Evolutionary conservation across 768 basidiomycete genomes (phyloP).

Genomic region (Heimioporus sp.): DNA sequence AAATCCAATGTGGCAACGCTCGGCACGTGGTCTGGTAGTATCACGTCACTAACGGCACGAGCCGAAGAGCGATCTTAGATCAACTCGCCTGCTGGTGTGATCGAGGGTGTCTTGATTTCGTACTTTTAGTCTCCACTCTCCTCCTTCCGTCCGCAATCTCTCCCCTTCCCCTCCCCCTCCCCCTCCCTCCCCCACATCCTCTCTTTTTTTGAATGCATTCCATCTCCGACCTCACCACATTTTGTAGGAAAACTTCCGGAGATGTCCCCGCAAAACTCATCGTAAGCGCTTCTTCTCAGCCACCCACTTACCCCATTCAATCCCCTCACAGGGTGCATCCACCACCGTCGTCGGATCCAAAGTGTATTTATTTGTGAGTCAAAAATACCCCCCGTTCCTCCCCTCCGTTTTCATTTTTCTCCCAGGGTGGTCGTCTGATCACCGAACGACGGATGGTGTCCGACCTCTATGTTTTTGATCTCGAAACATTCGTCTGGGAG

Average conservation of each 20-base stretch:
- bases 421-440: slow-evolving; percentile 82
- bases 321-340: slow-evolving; percentile 67
- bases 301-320: background rate
- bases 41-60: slow-evolving; percentile 21
- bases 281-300: slow-evolving; percentile 44
- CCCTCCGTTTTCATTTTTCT: background rate
- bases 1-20: slow-evolving; percentile 6
- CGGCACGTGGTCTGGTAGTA: slow-evolving; percentile 15
- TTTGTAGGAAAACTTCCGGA: slow-evolving; percentile 77
- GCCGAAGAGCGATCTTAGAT: slow-evolving; percentile 32
- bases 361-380: slow-evolving; percentile 84
- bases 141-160: slow-evolving; percentile 14
- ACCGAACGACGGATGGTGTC: slow-evolving; percentile 85
- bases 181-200: background rate
- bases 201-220: slow-evolving; percentile 53
- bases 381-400: background rate
- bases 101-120: slow-evolving; percentile 11
- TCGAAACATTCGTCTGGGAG: slow-evolving; percentile 80
- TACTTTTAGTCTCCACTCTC: slow-evolving; percentile 17
- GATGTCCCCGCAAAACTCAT: slow-evolving; percentile 89
- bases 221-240: slow-evolving; percentile 87
- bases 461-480: slow-evolving; percentile 88
- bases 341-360: slow-evolving; percentile 87
- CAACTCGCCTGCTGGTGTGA: slow-evolving; percentile 5
- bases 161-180: slow-evolving; percentile 2